These are phyloP conservation scores for Geosmithia flava DNA, from an alignment of 2,329 filamentous ascomycete species.

Conservation along the genomic window DNA sequence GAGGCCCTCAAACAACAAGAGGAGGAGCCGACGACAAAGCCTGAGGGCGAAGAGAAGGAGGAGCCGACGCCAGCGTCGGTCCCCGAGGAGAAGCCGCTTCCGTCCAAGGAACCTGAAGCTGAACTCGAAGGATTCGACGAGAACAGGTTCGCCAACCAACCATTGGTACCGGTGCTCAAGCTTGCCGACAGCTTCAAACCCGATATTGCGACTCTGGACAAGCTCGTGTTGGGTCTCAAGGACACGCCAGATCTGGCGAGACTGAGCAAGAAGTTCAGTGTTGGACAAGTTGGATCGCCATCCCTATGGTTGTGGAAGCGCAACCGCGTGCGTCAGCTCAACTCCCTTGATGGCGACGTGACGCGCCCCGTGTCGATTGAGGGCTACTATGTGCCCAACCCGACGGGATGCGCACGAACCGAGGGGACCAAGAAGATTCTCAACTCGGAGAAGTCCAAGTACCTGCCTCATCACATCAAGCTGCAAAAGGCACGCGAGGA, in stretches of 20 bases:
- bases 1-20: slow-evolving; percentile 47
- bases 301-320: slow-evolving; percentile 46
- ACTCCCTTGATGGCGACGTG: slow-evolving; percentile 19
- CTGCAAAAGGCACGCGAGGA: slow-evolving; percentile 86
- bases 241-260: slow-evolving; percentile 37
- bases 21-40: slow-evolving; percentile 19
- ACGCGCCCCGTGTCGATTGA: slow-evolving; percentile 32
- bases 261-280: slow-evolving; percentile 33
- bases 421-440: slow-evolving; percentile 93
- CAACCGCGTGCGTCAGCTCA: slow-evolving; percentile 42
- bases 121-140: slow-evolving; percentile 38
- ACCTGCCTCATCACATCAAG: slow-evolving; percentile 93
- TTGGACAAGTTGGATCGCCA: slow-evolving; percentile 32
- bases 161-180: slow-evolving; percentile 28
- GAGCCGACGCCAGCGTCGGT: slow-evolving; percentile 10
- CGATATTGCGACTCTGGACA: slow-evolving; percentile 30
- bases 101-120: slow-evolving; percentile 9
- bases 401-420: slow-evolving; percentile 76
- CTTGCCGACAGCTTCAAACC: slow-evolving; percentile 31
- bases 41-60: slow-evolving; percentile 13
- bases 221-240: slow-evolving; percentile 25
- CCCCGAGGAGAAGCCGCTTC: slow-evolving; percentile 13
- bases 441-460: slow-evolving; percentile 96
- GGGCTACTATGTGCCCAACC: slow-evolving; percentile 73
- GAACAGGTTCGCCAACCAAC: slow-evolving; percentile 34